Base-by-base conservation (phyloP, 495 filamentous ascomycete genomes). In the Platismatia glauca region DNA sequence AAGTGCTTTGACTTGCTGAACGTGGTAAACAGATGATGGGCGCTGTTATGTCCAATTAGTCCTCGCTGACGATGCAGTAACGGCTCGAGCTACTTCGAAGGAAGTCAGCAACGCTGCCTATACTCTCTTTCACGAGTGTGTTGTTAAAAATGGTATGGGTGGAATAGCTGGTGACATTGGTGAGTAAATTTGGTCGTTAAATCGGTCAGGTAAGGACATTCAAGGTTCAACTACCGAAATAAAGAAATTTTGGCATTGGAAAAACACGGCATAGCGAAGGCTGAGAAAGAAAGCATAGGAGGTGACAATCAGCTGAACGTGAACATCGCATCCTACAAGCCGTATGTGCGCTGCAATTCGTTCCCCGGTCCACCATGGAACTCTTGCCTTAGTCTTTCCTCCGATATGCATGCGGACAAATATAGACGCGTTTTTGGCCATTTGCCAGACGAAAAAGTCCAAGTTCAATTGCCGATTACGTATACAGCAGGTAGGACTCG, bases 291-390 rank as follows among this genome's bases (percentile, higher is more conserved):
- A 37, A 27, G 16, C 12, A 15, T 34, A 61, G 44, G 59, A 20
- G 59, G 46, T 22, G 59, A 61, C 59, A 55, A 61, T 18, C 48
- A 61, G 3, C n/a, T 61, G 9, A 3, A 46, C 18, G 35, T 61
- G 29, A 24, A 27, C 0, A 61, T 61, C 11, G 33, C 46, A 24
- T 38, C n/a, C n/a, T 61, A 61, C 22, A 34, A 55, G 35, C 46
- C 46, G 16, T 31, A 33, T 9, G 13, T 61, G 5, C 31, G 38
- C 31, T 61, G 46, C 33, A 22, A 53, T 8, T 15, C 9, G 20
- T 16, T 24, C 5, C n/a, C 46, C 15, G 34, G 34, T 20, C 59
- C 46, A 41, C 34, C 46, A 4, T 61, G 27, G 31, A 11, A 15
- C 0, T 61, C 46, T 12, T 52, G 33, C 24, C 8, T 37, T 3